Percentiles rank a stretch among this genome's conserved stretches.
Conservation (phyloP, 192 early-diverging fungal genomes). For the Coemansia sp. region DNA sequence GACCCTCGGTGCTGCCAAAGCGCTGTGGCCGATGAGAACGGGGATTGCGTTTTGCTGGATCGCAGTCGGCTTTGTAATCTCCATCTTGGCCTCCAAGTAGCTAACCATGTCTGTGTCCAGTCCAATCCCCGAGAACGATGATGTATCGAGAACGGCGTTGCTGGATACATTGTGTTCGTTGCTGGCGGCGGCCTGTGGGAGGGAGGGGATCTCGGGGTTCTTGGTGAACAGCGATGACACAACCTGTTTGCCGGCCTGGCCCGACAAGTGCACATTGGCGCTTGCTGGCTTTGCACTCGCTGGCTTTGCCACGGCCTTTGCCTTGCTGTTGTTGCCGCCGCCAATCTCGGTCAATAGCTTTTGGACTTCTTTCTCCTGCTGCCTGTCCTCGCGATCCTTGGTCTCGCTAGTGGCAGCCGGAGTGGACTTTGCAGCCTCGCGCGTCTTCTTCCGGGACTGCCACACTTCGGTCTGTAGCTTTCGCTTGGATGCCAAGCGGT, state of each 20-base stretch:
- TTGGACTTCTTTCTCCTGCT: conserved; percentile 38
- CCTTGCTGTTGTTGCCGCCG: conserved; percentile 15
- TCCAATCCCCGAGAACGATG: conserved; percentile 74
- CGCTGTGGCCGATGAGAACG: conserved; percentile 55
- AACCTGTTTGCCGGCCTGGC: conserved; percentile 58
- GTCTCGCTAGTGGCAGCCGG: neutral
- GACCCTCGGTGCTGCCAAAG: neutral
- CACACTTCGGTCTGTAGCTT: conserved; percentile 30
- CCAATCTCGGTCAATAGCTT: conserved; percentile 29
- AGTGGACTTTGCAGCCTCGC: neutral
- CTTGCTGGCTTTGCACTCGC: conserved; percentile 14
- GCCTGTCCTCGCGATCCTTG: neutral
- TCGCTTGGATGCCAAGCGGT: conserved; percentile 42
- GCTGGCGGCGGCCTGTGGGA: conserved; percentile 6
- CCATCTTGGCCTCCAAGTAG: conserved; percentile 71
- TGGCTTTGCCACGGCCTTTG: conserved; percentile 5
- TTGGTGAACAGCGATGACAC: conserved; percentile 81
- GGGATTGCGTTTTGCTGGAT: conserved; percentile 90
- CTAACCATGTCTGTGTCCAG: conserved; percentile 65
- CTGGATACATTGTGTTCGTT: conserved; percentile 39
- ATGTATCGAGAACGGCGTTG: conserved; percentile 48
- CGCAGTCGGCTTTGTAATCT: conserved; percentile 75
- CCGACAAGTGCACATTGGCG: conserved; percentile 38
- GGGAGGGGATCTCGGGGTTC: conserved; percentile 59
- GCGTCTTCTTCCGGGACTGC: conserved; percentile 16